phyloP scores from a whole-genome alignment of 1,284 basidiomycete genomes.

The Paramarasmius palmivorus region DNA sequence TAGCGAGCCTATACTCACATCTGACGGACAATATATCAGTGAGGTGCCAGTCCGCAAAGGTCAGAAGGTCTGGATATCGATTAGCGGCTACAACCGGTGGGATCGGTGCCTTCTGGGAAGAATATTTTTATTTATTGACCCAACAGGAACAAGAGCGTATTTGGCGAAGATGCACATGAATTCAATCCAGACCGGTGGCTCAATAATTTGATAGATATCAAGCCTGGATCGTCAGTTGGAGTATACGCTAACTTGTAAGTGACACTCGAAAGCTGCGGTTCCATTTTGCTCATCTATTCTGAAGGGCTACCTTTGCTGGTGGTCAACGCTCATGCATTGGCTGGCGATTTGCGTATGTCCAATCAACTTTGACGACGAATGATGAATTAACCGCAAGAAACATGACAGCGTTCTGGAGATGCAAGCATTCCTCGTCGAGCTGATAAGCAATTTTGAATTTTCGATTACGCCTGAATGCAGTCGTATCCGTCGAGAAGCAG shows the following conservation, averaged over 20 bases:
- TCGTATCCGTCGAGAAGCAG: constrained; percentile 1
- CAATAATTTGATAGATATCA: constrained; percentile 16
- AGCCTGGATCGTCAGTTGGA: constrained; percentile 22
- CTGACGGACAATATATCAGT: constrained; percentile 32
- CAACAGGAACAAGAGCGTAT: constrained; percentile 27
- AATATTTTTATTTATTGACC: neutral
- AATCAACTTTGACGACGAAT: too few relatives aligned
- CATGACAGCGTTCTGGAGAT: constrained; percentile 2
- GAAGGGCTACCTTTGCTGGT: constrained; percentile 25
- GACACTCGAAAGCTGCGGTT: neutral
- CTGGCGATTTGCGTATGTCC: constrained; percentile 21
- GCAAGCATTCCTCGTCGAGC: constrained; percentile 14
- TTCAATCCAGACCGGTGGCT: constrained; percentile 33
- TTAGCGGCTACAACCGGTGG: constrained; percentile 31
- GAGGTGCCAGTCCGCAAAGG: constrained; percentile 37
- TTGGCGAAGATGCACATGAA: constrained; percentile 30
- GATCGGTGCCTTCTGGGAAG: neutral
- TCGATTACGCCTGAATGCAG: constrained; percentile 5
- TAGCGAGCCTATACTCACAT: constrained; percentile 29
- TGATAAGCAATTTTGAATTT: constrained; percentile 13
- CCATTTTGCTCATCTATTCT: neutral
- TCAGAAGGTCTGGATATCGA: constrained; percentile 29
- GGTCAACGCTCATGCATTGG: constrained; percentile 33
- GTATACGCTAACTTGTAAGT: constrained; percentile 33
- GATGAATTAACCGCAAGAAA: neutral